Evolutionary conservation across 108 stramenopile genomes (phyloP).

Genomic region (Cyclotella kingstonii): DNA sequence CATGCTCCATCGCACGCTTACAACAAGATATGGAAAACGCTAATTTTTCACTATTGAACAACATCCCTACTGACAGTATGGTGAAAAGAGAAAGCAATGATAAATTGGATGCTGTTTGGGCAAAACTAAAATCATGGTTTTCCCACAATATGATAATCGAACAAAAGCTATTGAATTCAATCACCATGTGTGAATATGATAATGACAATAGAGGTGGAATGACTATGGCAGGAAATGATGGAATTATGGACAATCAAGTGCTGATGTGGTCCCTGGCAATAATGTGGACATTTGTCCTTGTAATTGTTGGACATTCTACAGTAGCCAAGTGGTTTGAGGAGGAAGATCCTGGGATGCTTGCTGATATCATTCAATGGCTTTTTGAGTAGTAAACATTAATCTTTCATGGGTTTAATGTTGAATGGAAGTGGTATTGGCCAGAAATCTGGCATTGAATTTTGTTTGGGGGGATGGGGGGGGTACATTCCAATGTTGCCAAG

Average conservation of each 20-base stretch:
- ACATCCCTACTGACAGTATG: conserved; percentile 4
- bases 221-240: not conserved
- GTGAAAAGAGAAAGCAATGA: not conserved
- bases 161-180: conserved; percentile 25
- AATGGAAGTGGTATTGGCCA: too few species aligned
- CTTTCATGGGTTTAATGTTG: not conserved
- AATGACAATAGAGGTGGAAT: not conserved
- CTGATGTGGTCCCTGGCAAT: conserved; percentile 24
- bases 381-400: not conserved
- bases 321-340: conserved; percentile 23
- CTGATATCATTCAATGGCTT: conserved; percentile 22
- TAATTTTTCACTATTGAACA: conserved; percentile 18
- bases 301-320: conserved; percentile 7
- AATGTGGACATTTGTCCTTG: conserved; percentile 32
- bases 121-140: conserved; percentile 33
- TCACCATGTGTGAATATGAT: not conserved
- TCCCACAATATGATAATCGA: conserved; percentile 20
- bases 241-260: conserved; percentile 22
- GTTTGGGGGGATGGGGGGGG: too few species aligned
- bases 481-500: too few species aligned
- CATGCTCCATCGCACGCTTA: conserved; percentile 18
- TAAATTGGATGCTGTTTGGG: conserved; percentile 1
- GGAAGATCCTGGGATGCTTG: conserved; percentile 14
- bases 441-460: too few species aligned
- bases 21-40: conserved; percentile 39